Evolutionary conservation across 306 rosid genomes (phyloP), one percentile per base, ranked within the genome.

Genomic region (Acacia acuminata): DNA sequence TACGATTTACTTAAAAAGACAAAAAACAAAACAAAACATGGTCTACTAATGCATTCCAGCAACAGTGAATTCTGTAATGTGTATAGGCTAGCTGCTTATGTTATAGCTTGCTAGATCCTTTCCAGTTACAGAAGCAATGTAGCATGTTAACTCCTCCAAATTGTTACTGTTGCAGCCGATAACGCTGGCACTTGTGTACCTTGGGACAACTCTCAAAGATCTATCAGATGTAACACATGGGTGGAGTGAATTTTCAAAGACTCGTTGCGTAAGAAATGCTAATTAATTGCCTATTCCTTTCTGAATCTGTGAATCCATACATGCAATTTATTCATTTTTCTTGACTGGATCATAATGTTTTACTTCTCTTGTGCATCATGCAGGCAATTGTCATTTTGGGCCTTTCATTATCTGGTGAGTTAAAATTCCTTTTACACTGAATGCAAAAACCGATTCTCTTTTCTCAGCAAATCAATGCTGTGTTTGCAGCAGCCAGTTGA

Each of bases 131-230:
- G 51, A 45, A 4, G 40, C 40, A 4, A 36, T 36, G 40, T 38
- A 38, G 36, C 74, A 50, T 82, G 66, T 77, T 85, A 65, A 84
- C 74, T 61, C 66, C 74, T 84, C 19, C 22, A 6, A 71, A 15
- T 47, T 78, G 64, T 83, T 67, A 84, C 24, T 77, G 24, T 75
- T 75, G 74, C 96, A 96, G 99, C 99, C 99, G 88, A 77, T 91
- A 81, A 93, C 98, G 38, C 42, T 93, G 81, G 94, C 89, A 38
- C 87, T 96, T 63, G 99, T 94, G 78, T 96, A 96, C 72, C 85
- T 88, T 76, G 99, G 98, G 84, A 96, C 99, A 40, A 94, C 97
- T 42, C 91, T 96, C 67, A 93, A 96, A 84, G 98, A 93, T 88
- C 90, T 93, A 55, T 96, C 99, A 58, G 99, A 92, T 79, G 97